Conservation (phyloP, 352 stramenopile genomes). For the Peronospora farinosa region DNA sequence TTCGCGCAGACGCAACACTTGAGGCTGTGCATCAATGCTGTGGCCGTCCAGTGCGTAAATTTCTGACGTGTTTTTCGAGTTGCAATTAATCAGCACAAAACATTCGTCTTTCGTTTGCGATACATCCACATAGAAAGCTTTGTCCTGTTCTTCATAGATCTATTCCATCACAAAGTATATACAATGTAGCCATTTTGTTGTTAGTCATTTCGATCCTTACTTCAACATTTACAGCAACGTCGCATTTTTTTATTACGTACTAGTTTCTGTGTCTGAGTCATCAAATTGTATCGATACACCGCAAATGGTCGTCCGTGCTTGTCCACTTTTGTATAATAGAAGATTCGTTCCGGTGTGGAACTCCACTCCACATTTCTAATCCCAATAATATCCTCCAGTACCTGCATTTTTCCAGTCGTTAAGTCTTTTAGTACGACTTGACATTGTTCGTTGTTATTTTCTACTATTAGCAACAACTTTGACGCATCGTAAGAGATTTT, state of each 20-base stretch:
- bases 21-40: constrained; percentile 23
- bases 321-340: constrained; percentile 80
- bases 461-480: constrained; percentile 56
- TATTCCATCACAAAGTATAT: constrained; percentile 15
- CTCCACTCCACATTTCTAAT: constrained; percentile 78
- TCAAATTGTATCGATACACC: constrained; percentile 61
- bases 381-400: constrained; percentile 30
- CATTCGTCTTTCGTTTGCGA: constrained; percentile 74
- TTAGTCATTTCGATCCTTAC: constrained; percentile 14
- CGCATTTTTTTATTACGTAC: constrained; percentile 28
- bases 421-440: constrained; percentile 43
- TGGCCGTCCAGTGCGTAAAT: constrained; percentile 49
- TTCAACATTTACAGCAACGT: constrained; percentile 12
- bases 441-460: constrained; percentile 66
- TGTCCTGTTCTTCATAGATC: constrained; percentile 72
- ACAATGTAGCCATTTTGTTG: constrained; percentile 5
- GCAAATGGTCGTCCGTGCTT: constrained; percentile 46
- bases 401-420: constrained; percentile 21
- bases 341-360: constrained; percentile 19
- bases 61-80: constrained; percentile 84
- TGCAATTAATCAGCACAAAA: constrained; percentile 84
- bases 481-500: constrained; percentile 70
- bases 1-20: constrained; percentile 45
- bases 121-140: constrained; percentile 81
- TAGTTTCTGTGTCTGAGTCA: constrained; percentile 39